A percentile compares a stretch with the other conserved stretches of the same genome.
These are phyloP conservation scores for Salvia sclarea DNA, from an alignment of 305 asterid species.

Conservation along the genomic window DNA sequence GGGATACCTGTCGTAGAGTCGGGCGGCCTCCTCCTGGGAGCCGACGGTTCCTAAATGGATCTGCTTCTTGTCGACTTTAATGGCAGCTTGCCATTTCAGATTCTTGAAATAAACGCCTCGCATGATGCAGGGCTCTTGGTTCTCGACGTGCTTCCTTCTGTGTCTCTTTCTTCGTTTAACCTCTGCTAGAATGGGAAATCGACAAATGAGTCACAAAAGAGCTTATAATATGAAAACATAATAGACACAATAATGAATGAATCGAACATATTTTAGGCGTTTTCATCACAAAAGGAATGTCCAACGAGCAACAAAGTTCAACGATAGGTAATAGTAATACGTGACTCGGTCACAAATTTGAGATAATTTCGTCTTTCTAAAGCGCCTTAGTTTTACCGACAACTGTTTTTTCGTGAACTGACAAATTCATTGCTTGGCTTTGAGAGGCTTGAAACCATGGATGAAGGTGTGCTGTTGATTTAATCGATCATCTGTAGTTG, in stretches of 20 bases:
- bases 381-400: not conserved
- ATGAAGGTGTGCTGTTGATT: not conserved
- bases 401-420: not conserved
- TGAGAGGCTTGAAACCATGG: not conserved
- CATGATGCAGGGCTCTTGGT: conserved; percentile 78
- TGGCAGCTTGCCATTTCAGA: conserved; percentile 99
- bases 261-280: not conserved
- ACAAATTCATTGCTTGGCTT: not conserved
- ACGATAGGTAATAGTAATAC: not conserved
- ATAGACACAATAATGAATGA: not conserved
- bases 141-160: conserved; percentile 84
- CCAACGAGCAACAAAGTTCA: not conserved
- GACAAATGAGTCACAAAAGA: too few relatives aligned
- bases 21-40: conserved; percentile 95
- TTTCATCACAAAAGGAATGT: not conserved
- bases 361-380: not conserved
- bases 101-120: conserved; percentile 95
- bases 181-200: conserved; percentile 51
- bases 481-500: not conserved
- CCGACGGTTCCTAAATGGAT: conserved; percentile 97
- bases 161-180: conserved; percentile 83
- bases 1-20: conserved; percentile 89
- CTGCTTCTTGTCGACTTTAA: conserved; percentile 95
- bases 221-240: too few relatives aligned
- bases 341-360: not conserved